These are phyloP conservation scores for Penicillium longicatenatum DNA, from an alignment of 495 filamentous ascomycete species.

Conservation along the genomic window DNA sequence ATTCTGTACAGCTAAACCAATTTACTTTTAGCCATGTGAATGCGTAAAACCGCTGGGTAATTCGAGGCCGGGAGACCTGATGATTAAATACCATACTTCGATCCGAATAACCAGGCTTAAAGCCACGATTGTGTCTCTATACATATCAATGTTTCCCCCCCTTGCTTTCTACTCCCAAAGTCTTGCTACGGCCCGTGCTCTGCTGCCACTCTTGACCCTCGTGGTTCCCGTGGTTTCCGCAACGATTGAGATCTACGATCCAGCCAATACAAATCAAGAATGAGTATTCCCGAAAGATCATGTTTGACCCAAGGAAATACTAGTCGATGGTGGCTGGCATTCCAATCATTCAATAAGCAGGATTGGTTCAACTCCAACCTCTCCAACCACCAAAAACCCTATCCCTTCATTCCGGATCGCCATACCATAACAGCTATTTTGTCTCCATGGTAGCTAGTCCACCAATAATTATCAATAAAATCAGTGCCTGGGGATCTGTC, in stretches of 20 bases:
- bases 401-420: conserved; percentile 10
- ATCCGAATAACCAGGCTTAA: too few species aligned
- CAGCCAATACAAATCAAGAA: not conserved
- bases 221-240: conserved; percentile 3
- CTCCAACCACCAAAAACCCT: not conserved
- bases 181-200: not conserved
- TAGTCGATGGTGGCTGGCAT: not conserved
- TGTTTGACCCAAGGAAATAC: not conserved
- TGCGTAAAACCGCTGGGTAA: too few species aligned
- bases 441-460: not conserved
- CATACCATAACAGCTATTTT: conserved; percentile 4
- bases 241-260: conserved; percentile 1
- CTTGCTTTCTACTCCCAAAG: too few species aligned
- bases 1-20: too few species aligned
- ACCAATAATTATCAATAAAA: not conserved
- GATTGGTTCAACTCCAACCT: not conserved
- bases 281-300: not conserved
- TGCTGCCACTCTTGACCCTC: not conserved
- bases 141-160: too few species aligned
- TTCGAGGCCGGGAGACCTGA: too few species aligned
- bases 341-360: not conserved
- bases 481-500: not conserved
- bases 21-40: too few species aligned
- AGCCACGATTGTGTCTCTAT: too few species aligned
- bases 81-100: too few species aligned